Percentiles rank a stretch among this genome's conserved stretches.
Conservation (phyloP, 2,329 filamentous ascomycete species). For the Hypomyces rosellus region DNA sequence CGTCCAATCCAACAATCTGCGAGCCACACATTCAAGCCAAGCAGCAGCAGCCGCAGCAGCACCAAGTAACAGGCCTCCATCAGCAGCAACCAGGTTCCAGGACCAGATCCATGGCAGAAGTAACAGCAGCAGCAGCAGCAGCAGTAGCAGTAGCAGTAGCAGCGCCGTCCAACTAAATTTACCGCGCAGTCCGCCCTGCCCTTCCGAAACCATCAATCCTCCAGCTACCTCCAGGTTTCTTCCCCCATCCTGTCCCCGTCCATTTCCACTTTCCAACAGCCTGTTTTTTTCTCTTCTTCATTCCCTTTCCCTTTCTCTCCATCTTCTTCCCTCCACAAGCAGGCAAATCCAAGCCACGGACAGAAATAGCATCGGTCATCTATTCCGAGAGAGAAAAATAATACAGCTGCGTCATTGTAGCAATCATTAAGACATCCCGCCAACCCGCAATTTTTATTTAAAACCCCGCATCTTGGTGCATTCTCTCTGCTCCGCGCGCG, state of each 20-base stretch:
- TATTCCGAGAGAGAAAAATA: too few relatives aligned
- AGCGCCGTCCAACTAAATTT: not conserved
- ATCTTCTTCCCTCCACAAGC: not conserved
- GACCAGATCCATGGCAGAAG: not conserved
- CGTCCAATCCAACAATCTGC: too few relatives aligned
- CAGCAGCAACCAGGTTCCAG: conserved; percentile 1
- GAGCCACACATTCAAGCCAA: too few relatives aligned
- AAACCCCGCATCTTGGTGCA: conserved; percentile 10
- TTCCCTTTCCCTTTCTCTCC: not conserved
- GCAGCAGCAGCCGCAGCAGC: too few relatives aligned
- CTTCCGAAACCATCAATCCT: conserved; percentile 5
- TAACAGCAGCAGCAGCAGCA: not conserved
- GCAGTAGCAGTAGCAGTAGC: not conserved
- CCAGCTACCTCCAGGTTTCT: conserved; percentile 1
- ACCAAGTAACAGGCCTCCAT: not conserved
- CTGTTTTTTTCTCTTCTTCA: not conserved
- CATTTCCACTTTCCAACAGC: not conserved
- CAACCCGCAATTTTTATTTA: conserved; percentile 1
- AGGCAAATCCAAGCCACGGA: too few relatives aligned
- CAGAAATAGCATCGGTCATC: too few relatives aligned
- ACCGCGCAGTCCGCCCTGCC: conserved; percentile 6
- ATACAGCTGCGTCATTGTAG: not conserved
- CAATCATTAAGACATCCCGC: not conserved
- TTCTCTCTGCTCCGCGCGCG: not conserved
- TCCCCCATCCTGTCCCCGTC: not conserved